Evolutionary conservation across 805 yeast genomes (phyloP).

Genomic region (Ogataea pilisensis): DNA sequence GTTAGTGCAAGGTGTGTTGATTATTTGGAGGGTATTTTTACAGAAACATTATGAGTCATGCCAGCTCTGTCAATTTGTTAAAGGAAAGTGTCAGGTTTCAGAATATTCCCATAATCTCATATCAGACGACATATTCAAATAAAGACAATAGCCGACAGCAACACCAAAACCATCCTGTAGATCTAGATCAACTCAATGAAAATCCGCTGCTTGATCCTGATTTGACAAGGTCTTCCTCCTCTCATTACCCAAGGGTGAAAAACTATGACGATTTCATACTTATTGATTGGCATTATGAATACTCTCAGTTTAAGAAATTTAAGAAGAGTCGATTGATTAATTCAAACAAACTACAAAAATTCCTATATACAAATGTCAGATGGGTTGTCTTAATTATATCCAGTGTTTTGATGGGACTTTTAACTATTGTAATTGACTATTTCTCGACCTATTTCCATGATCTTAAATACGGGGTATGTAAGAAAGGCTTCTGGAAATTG

Average conservation of each 20-base stretch:
- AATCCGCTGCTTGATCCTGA: not conserved
- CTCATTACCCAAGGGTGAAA: slow-evolving; percentile 4
- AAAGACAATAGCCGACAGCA: not conserved
- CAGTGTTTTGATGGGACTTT: slow-evolving; percentile 44
- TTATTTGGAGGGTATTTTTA: no score
- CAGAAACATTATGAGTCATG: not conserved
- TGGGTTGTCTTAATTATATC: slow-evolving; percentile 47
- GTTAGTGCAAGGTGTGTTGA: no score
- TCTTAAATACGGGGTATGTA: slow-evolving; percentile 49
- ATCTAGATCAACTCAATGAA: not conserved
- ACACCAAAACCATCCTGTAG: not conserved
- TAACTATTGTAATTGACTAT: slow-evolving; percentile 47
- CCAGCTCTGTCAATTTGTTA: slow-evolving; percentile 1
- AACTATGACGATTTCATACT: slow-evolving; percentile 38
- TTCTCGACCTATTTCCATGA: slow-evolving; percentile 48
- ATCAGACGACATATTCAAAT: slow-evolving; percentile 2
- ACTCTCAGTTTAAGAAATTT: slow-evolving; percentile 17
- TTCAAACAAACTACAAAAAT: slow-evolving; percentile 4
- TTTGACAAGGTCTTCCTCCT: not conserved
- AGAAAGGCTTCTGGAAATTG: slow-evolving; percentile 25
- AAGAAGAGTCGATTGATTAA: slow-evolving; percentile 5
- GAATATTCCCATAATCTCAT: slow-evolving; percentile 15
- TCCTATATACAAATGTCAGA: slow-evolving; percentile 28
- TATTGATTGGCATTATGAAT: slow-evolving; percentile 53
- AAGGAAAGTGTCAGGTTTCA: slow-evolving; percentile 9